Percentiles rank a stretch among this genome's conserved stretches.
Conservation (phyloP, 148 eudicot genomes). For the Spergularia marina region DNA sequence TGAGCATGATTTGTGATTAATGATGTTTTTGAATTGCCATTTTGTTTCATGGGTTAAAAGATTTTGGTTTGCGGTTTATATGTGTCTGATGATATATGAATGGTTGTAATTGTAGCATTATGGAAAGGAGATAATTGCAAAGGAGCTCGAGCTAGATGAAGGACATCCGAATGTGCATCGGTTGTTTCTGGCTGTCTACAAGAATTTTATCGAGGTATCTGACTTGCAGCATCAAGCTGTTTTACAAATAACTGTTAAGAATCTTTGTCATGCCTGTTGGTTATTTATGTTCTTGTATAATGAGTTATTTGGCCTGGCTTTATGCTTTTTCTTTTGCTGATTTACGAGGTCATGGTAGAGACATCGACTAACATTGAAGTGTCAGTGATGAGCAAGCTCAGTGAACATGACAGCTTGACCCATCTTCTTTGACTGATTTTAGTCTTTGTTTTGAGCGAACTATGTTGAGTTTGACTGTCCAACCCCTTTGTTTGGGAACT, state of each 20-base stretch:
- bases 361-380: background rate
- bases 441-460: background rate
- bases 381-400: background rate
- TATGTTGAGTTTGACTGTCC: background rate
- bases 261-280: background rate
- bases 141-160: conserved; percentile 44
- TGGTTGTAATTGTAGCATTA: conserved; percentile 33
- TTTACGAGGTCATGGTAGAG: background rate
- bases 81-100: conserved; percentile 1
- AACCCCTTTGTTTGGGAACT: background rate
- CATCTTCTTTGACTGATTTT: background rate
- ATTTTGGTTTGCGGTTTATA: background rate
- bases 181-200: conserved; percentile 43
- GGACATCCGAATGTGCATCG: conserved; percentile 39
- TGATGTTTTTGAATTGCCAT: too few relatives aligned
- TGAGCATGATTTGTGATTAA: too few relatives aligned
- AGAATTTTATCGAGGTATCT: conserved; percentile 46
- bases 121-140: conserved; percentile 47
- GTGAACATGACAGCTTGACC: background rate
- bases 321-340: background rate
- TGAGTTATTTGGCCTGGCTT: background rate
- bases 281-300: background rate
- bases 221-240: background rate
- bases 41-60: too few relatives aligned
- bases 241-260: background rate